Evolutionary conservation across 2,329 filamentous ascomycete species (phyloP).

Genomic region (Clonostachys byssicola): DNA sequence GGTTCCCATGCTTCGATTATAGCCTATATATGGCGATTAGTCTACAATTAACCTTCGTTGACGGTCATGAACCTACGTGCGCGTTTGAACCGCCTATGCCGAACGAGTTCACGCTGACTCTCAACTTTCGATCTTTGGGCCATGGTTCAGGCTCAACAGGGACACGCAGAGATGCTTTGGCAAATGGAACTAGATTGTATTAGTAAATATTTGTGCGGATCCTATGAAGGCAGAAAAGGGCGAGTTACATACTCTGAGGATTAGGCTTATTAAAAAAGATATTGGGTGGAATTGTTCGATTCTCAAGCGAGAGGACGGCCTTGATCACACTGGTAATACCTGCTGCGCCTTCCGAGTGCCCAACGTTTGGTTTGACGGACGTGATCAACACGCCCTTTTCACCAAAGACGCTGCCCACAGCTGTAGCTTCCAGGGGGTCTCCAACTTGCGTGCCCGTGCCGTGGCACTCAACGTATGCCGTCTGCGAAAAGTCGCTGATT

Average conservation of each 20-base stretch:
- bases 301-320: slow-evolving; percentile 18
- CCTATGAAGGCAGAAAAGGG: no score
- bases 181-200: slow-evolving; percentile 1
- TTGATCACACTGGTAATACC: slow-evolving; percentile 24
- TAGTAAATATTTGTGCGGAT: background rate
- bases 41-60: slow-evolving; percentile 23
- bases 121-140: slow-evolving; percentile 12
- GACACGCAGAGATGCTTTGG: slow-evolving; percentile 9
- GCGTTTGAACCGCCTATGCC: slow-evolving; percentile 28
- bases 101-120: slow-evolving; percentile 26
- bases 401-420: slow-evolving; percentile 22
- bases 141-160: slow-evolving; percentile 13
- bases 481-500: slow-evolving; percentile 11
- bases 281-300: slow-evolving; percentile 16
- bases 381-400: slow-evolving; percentile 15
- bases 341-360: slow-evolving; percentile 26
- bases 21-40: no score
- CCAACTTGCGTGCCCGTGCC: slow-evolving; percentile 39
- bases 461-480: slow-evolving; percentile 30
- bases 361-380: slow-evolving; percentile 30
- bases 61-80: slow-evolving; percentile 18
- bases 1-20: no score
- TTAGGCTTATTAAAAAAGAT: slow-evolving; percentile 15
- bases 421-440: slow-evolving; percentile 32
- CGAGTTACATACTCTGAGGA: slow-evolving; percentile 8